phyloP scores from a whole-genome alignment of 805 yeast species.

The Hanseniaspora singularis region DNA sequence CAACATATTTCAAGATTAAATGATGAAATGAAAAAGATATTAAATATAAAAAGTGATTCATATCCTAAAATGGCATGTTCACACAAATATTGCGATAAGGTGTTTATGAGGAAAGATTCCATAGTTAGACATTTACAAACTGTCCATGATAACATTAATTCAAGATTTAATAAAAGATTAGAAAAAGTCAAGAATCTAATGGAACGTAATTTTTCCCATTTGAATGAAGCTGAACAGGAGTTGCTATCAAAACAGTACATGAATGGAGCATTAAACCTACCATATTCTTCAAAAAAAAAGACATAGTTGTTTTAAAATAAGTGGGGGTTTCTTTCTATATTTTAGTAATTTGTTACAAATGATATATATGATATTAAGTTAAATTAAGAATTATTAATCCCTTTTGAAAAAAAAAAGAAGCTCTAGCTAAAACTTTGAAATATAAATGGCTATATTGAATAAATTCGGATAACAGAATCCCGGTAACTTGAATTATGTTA shows the following conservation, averaged over 20 bases:
- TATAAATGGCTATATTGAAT: too few species aligned
- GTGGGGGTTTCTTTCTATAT: too few species aligned
- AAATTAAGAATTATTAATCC: too few species aligned
- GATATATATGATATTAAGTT: too few species aligned
- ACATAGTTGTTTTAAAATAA: not conserved
- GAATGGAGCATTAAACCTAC: conserved; percentile 6
- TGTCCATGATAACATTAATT: conserved; percentile 35
- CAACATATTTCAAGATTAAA: conserved; percentile 33
- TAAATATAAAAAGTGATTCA: conserved; percentile 25
- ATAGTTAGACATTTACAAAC: conserved; percentile 40
- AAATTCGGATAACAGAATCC: too few species aligned
- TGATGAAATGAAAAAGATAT: conserved; percentile 21
- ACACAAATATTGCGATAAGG: conserved; percentile 34
- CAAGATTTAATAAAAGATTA: conserved; percentile 33
- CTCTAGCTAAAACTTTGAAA: too few species aligned
- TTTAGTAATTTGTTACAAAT: too few species aligned
- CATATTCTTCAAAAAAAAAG: not conserved
- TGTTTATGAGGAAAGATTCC: conserved; percentile 43
- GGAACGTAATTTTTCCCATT: conserved; percentile 3
- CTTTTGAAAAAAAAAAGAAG: too few species aligned
- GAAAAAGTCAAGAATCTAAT: conserved; percentile 20
- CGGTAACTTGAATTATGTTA: too few species aligned
- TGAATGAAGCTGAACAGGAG: conserved; percentile 18
- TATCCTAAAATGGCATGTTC: conserved; percentile 28
- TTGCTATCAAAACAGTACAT: conserved; percentile 16